Conservation (phyloP, 768 basidiomycete species). For the Naganishia vaughanmartiniae region DNA sequence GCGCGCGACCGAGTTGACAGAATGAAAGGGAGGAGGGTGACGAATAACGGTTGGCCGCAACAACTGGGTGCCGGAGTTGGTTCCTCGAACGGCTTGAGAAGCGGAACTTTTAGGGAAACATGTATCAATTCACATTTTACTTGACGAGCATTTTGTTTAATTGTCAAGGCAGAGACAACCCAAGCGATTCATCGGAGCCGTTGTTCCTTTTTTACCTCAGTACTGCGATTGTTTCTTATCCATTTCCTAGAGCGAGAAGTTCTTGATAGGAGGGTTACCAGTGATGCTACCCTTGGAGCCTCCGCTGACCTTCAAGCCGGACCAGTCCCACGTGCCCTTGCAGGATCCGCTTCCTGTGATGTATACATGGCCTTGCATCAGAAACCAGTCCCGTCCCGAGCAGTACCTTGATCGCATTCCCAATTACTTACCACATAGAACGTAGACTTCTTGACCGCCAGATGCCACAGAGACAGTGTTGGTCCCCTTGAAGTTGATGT, state of each 20-base stretch:
- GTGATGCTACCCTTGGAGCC: conserved; percentile 54
- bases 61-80: no score
- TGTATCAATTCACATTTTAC: no score
- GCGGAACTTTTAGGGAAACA: no score
- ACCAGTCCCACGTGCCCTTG: conserved; percentile 57
- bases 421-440: conserved; percentile 62
- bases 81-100: no score
- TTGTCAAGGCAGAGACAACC: no score
- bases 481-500: conserved; percentile 57
- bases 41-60: no score
- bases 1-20: no score
- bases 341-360: conserved; percentile 11
- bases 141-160: no score
- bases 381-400: no score
- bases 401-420: no score
- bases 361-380: conserved; percentile 1
- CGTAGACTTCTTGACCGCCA: conserved; percentile 57
- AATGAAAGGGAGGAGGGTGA: no score
- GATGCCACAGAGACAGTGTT: conserved; percentile 55
- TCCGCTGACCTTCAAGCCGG: conserved; percentile 56
- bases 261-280: conserved; percentile 19
- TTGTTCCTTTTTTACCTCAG: background rate
- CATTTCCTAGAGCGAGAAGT: conserved; percentile 1
- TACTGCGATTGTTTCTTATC: background rate
- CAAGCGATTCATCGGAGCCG: no score